Conservation (phyloP, 2,329 filamentous ascomycete species). For the Epichloe scottii region DNA sequence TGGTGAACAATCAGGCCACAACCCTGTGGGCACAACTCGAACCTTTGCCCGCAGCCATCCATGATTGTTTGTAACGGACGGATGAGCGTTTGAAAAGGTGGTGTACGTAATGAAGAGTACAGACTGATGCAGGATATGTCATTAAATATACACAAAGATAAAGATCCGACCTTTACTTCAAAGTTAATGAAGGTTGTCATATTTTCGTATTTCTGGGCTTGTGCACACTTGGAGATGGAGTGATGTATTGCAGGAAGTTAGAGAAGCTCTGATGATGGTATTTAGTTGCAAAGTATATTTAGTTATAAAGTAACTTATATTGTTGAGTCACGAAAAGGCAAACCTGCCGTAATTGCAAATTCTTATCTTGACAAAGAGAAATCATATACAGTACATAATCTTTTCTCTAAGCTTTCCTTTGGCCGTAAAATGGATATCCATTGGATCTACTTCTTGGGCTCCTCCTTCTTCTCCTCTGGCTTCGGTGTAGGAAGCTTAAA, state of each 20-base stretch:
- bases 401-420: background rate
- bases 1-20: background rate
- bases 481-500: slow-evolving; percentile 95
- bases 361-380: slow-evolving; percentile 2
- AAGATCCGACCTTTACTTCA: background rate
- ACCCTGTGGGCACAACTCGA: background rate
- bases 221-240: background rate
- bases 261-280: background rate
- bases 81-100: background rate
- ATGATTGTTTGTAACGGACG: background rate
- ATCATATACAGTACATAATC: slow-evolving; percentile 7
- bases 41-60: background rate
- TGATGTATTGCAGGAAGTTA: background rate
- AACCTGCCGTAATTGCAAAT: background rate
- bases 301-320: background rate
- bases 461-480: slow-evolving; percentile 82
- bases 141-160: slow-evolving; percentile 7
- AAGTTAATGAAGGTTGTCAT: background rate
- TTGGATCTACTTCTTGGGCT: slow-evolving; percentile 70
- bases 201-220: background rate
- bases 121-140: slow-evolving; percentile 12
- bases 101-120: background rate
- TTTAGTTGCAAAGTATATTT: background rate
- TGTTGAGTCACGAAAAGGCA: background rate
- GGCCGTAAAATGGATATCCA: background rate